Base-by-base conservation (phyloP, 2,329 filamentous ascomycete species). In the Claviceps fusiformis region DNA sequence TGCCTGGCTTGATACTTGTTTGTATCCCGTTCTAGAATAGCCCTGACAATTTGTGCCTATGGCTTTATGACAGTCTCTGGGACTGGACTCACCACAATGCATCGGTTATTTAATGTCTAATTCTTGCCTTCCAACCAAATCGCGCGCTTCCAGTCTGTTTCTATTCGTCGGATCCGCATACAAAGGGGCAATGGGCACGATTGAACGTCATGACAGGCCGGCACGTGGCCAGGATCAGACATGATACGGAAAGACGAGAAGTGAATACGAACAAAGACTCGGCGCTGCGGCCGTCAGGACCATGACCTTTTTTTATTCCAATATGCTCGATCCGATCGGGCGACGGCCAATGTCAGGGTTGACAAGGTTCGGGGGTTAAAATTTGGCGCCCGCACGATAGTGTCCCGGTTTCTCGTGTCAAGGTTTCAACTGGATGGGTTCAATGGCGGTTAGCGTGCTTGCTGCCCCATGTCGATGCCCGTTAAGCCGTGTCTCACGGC, bases 381-480 rank as follows among this genome's bases (percentile, higher is more conserved):
- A 7, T 48, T 54, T 37, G 31, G 37, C 31, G n/a, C 33, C 46
- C 45, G 29, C 19, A 45, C 46, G 43, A 54, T 8, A n/a, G 17
- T 47, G 31, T 44, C 11, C 44, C 24, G 31, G 45, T 6, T 27
- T 31, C 17, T 37, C 45, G 24, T 54, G 52, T 39, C 44, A 37
- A 27, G 17, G 52, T 39, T 41, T 49, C 44, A 49, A 37, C 45
- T 33, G 52, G 41, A n/a, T 15, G 27, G 45, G 39, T 41, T 8
- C n/a, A n/a, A 5, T 47, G 45, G 15, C 45, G 24, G 7, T 47
- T 31, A 17, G 45, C 45, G 45, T 47, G 27, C 27, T 47, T 47
- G 45, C 45, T 17, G 48, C 31, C 52, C 45, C 44, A 37, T 54
- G 51, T 47, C 51, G 52, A 54, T n/a, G 33, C 48, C 39, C 41